Evolutionary conservation across 176 grass and related monocot species (phyloP).

Genomic region (Oryza officinalis): DNA sequence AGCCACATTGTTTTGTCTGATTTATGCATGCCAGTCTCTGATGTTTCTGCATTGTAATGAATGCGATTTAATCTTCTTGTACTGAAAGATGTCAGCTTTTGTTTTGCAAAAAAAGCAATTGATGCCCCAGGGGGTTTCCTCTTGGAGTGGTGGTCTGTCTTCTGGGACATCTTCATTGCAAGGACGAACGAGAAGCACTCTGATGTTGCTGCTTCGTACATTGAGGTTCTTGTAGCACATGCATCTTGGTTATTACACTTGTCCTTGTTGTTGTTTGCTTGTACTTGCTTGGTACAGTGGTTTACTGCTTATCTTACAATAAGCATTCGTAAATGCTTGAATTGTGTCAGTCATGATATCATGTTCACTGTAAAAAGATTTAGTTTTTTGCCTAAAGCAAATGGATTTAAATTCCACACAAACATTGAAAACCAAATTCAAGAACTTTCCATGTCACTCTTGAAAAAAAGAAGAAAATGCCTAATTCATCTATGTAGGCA

Average conservation of each 20-base stretch:
- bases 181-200: slow-evolving; percentile 79
- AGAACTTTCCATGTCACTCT: neutral
- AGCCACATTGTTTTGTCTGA: neutral
- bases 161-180: slow-evolving; percentile 87
- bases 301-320: slow-evolving; percentile 10
- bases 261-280: neutral
- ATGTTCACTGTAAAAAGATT: neutral
- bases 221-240: slow-evolving; percentile 52
- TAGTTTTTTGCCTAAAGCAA: slow-evolving; percentile 2
- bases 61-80: neutral
- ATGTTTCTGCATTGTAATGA: slow-evolving; percentile 29
- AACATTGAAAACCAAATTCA: neutral
- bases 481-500: slow-evolving; percentile 8
- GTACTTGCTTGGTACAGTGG: neutral
- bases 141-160: slow-evolving; percentile 83
- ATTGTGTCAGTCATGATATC: neutral
- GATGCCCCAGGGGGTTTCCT: slow-evolving; percentile 76
- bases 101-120: slow-evolving; percentile 46
- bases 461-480: neutral
- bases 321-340: neutral
- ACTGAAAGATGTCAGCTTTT: neutral
- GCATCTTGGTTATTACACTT: slow-evolving; percentile 26
- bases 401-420: neutral
- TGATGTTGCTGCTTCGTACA: slow-evolving; percentile 60
- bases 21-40: neutral